Percentiles rank a stretch among this genome's conserved stretches.
phyloP scores from a whole-genome alignment of 2,329 filamentous ascomycete species.

The Pleoardoris graminearum region DNA sequence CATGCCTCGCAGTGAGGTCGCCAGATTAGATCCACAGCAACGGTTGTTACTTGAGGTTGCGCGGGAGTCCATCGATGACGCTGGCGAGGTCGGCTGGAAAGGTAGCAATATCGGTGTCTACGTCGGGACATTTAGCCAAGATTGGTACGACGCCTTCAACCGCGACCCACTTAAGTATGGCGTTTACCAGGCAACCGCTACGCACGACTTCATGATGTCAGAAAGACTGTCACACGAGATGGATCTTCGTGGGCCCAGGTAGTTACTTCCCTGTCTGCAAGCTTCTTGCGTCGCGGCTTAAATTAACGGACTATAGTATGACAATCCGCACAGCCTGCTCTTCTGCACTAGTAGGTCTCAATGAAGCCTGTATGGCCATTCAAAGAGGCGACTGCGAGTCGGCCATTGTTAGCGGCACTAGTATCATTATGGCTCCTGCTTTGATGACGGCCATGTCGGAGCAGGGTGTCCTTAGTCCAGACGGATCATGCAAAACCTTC shows the following conservation, averaged over 20 bases:
- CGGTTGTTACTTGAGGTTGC: slow-evolving; percentile 23
- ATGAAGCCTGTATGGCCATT: slow-evolving; percentile 20
- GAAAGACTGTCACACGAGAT: too few relatives aligned
- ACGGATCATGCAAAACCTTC: slow-evolving; percentile 24
- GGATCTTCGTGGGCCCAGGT: too few relatives aligned
- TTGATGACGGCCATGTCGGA: slow-evolving; percentile 13
- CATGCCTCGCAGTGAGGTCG: slow-evolving; percentile 14
- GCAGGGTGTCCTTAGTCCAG: slow-evolving; percentile 12
- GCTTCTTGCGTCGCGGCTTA: too few relatives aligned
- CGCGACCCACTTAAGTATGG: too few relatives aligned
- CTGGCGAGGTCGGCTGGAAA: slow-evolving; percentile 20
- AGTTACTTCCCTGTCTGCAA: too few relatives aligned
- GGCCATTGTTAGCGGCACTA: slow-evolving; percentile 24
- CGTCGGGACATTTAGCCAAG: not conserved
- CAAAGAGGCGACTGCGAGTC: slow-evolving; percentile 12
- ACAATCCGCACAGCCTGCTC: slow-evolving; percentile 40
- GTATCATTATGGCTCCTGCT: slow-evolving; percentile 25
- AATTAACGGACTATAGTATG: not conserved
- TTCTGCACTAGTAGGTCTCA: slow-evolving; percentile 31
- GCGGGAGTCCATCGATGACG: slow-evolving; percentile 28
- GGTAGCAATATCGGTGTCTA: slow-evolving; percentile 5
- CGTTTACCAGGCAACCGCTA: too few relatives aligned
- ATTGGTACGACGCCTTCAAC: not conserved
- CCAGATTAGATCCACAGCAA: slow-evolving; percentile 23
- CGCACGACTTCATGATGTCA: too few relatives aligned